Conservation (phyloP, 192 early-diverging fungal species). For the Globomyces pollinis-pini region DNA sequence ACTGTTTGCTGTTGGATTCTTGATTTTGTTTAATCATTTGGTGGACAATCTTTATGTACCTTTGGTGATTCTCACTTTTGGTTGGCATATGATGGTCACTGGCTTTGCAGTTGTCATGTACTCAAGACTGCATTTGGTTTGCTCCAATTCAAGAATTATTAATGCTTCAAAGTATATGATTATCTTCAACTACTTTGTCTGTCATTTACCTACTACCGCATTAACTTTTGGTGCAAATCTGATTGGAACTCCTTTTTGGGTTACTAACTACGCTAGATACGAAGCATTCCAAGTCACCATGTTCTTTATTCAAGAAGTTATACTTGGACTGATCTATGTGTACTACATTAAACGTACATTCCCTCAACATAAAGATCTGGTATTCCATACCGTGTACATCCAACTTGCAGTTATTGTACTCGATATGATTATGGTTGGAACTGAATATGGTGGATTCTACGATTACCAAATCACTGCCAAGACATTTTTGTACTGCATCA, state of each 20-base stretch:
- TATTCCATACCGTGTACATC: constrained; percentile 16
- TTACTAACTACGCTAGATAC: constrained; percentile 9
- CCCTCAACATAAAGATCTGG: not conserved
- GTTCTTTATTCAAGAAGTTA: constrained; percentile 18
- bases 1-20: constrained; percentile 22
- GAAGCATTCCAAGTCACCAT: constrained; percentile 26
- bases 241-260: constrained; percentile 3
- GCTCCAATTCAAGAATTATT: constrained; percentile 4
- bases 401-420: constrained; percentile 18
- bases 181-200: constrained; percentile 16
- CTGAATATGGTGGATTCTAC: constrained; percentile 21
- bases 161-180: constrained; percentile 12
- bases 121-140: constrained; percentile 12
- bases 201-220: constrained; percentile 22
- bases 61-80: constrained; percentile 17
- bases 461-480: constrained; percentile 30
- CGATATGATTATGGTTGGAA: constrained; percentile 11
- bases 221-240: constrained; percentile 23
- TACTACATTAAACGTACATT: constrained; percentile 11
- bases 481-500: constrained; percentile 20
- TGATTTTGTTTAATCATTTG: constrained; percentile 15
- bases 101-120: constrained; percentile 23
- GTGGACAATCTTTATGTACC: constrained; percentile 4
- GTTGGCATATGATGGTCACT: constrained; percentile 22
- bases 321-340: constrained; percentile 15